Evolutionary conservation across 2,329 filamentous ascomycete species (phyloP), one percentile per base, ranked within the genome.

Genomic region (Teratosphaeria nubilosa): DNA sequence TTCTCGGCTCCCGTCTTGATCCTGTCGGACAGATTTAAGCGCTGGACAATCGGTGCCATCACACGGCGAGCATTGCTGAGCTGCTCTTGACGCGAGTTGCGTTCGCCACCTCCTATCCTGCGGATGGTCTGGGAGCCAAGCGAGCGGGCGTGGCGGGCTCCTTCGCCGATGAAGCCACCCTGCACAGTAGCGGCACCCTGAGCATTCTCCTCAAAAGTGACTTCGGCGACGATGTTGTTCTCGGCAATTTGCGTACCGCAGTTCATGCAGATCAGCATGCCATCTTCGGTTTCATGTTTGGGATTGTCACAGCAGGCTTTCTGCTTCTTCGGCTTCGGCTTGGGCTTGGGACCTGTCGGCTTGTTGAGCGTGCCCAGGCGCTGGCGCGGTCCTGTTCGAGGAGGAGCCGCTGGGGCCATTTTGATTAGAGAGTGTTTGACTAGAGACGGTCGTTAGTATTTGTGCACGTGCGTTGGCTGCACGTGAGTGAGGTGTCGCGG

Each of bases 151-250:
- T 89, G 86, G 25, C 88, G 90, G 69, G 96, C 90, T 71, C 91
- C 89, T 59, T 90, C 88, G 56, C 85, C 87, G 60, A 99, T 85
- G 69, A 87, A 95, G 62, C 86, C 91, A 71, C 94, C 94, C 72
- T 96, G 90, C 20, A 96, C 90, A 55, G 95, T 83, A 56, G 92
- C 91, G 54, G 89, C 90, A 67, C 94, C 94, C 34, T 84, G 86
- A 0, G 89, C 84, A 30, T 85, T 87, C 76, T 99, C 92, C 63
- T 91, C 91, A 69, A 97, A 99, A 24, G 86, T 86, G 62, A 97
- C 84, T 72, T 99, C 94, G 54, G 90, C 84, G 59, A 96, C 91
- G 62, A 97, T 96, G 69, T 95, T 91, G 70, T 85, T 86, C 69
- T 95, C 88, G 65, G 88, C 86, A 58, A 92, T 83, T 64, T 96